Percentiles rank a stretch among this genome's conserved stretches.
Conservation (phyloP, 2,329 filamentous ascomycete species). For the Trichoderma breve region DNA sequence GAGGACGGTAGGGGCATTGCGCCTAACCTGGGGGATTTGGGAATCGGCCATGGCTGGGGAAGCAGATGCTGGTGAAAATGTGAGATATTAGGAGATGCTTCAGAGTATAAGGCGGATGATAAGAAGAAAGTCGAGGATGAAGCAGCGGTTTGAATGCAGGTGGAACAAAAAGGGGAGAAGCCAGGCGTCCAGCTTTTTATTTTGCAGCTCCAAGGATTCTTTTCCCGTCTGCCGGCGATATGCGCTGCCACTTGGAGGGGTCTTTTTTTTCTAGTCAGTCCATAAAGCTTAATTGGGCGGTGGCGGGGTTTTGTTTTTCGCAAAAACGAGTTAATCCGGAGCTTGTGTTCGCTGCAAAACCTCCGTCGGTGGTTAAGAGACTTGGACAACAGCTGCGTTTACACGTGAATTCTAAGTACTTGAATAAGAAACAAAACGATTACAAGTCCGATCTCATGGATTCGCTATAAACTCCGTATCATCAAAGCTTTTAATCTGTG, state of each 20-base stretch:
- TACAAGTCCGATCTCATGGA: neutral
- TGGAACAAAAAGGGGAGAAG: neutral
- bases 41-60: conserved; percentile 25
- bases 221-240: conserved; percentile 14
- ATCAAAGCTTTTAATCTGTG: neutral
- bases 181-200: neutral
- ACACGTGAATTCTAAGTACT: neutral
- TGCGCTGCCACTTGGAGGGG: conserved; percentile 16
- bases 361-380: neutral
- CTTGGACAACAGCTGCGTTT: neutral
- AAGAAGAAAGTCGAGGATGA: neutral
- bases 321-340: conserved; percentile 11
- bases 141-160: neutral
- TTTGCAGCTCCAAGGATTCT: neutral
- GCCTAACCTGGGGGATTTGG: conserved; percentile 33
- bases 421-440: neutral
- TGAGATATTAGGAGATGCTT: neutral
- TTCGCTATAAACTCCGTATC: neutral
- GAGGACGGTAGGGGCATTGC: conserved; percentile 43
- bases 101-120: neutral
- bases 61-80: neutral
- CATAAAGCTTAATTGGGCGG: conserved; percentile 1
- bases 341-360: neutral
- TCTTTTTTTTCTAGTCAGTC: neutral
- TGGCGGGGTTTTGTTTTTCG: neutral